phyloP scores from a whole-genome alignment of 1,284 basidiomycete genomes.

The Erythrobasidium hasegawianum region DNA sequence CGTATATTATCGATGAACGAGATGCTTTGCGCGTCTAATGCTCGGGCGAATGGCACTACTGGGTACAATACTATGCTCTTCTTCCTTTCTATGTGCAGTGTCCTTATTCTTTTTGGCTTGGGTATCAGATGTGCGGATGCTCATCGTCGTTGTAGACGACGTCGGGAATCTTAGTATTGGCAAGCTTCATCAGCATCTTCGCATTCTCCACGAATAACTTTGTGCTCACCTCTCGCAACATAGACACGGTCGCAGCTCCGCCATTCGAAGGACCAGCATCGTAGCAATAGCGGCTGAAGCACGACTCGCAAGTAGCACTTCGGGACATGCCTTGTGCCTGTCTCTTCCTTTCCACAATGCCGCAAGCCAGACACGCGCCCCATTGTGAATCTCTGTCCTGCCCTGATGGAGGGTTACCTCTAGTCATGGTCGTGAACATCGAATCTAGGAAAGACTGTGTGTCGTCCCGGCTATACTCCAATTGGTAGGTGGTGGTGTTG shows the following conservation, averaged over 20 bases:
- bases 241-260: not conserved
- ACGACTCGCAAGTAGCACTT: constrained; percentile 46
- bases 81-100: not conserved
- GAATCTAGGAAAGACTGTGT: constrained; percentile 38
- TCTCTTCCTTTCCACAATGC: constrained; percentile 51
- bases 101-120: not conserved
- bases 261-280: not conserved
- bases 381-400: constrained; percentile 45
- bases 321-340: constrained; percentile 44
- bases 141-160: constrained; percentile 1
- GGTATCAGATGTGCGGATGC: not conserved
- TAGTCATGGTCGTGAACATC: constrained; percentile 34
- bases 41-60: too few relatives aligned
- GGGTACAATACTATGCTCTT: not conserved
- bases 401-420: constrained; percentile 13
- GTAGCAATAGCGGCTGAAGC: constrained; percentile 50
- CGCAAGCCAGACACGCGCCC: constrained; percentile 53
- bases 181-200: not conserved
- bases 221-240: not conserved
- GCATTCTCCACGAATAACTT: too few relatives aligned
- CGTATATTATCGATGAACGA: constrained; percentile 56
- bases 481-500: constrained; percentile 48
- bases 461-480: constrained; percentile 47
- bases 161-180: constrained; percentile 1
- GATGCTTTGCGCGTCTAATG: constrained; percentile 53